Evolutionary conservation across 352 stramenopile species (phyloP).

Genomic region (Pythium coloratum): DNA sequence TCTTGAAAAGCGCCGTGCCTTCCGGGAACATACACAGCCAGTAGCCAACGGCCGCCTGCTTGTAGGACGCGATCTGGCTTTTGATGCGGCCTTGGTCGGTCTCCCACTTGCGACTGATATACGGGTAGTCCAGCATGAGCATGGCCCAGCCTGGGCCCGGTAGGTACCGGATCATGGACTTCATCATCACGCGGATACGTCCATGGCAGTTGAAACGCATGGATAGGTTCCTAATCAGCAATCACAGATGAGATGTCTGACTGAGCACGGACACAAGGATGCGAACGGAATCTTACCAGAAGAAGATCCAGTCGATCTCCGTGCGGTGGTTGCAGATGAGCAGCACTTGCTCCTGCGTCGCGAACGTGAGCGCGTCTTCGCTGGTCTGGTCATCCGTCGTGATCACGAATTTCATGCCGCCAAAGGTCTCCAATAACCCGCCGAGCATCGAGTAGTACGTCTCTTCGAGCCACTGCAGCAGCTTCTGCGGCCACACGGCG

Average conservation of each 20-base stretch:
- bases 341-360: constrained; percentile 45
- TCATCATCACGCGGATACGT: constrained; percentile 80
- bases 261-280: too few relatives aligned
- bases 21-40: constrained; percentile 84
- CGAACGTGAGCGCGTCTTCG: constrained; percentile 41
- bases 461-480: constrained; percentile 40
- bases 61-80: constrained; percentile 56
- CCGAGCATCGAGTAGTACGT: constrained; percentile 63
- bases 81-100: constrained; percentile 58
- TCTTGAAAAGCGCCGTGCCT: constrained; percentile 69
- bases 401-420: constrained; percentile 59
- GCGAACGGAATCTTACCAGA: constrained; percentile 40
- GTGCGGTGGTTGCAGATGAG: constrained; percentile 79
- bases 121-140: constrained; percentile 70
- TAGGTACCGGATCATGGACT: constrained; percentile 59
- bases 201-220: constrained; percentile 67
- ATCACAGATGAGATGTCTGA: too few relatives aligned
- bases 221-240: constrained; percentile 41
- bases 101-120: constrained; percentile 69
- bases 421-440: constrained; percentile 55
- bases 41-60: constrained; percentile 37
- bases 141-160: constrained; percentile 69
- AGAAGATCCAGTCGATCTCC: constrained; percentile 84
- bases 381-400: constrained; percentile 43
- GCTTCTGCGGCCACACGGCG: constrained; percentile 23